Base-by-base conservation (phyloP, 768 basidiomycete species). In the Leucocoprinus birnbaumii region DNA sequence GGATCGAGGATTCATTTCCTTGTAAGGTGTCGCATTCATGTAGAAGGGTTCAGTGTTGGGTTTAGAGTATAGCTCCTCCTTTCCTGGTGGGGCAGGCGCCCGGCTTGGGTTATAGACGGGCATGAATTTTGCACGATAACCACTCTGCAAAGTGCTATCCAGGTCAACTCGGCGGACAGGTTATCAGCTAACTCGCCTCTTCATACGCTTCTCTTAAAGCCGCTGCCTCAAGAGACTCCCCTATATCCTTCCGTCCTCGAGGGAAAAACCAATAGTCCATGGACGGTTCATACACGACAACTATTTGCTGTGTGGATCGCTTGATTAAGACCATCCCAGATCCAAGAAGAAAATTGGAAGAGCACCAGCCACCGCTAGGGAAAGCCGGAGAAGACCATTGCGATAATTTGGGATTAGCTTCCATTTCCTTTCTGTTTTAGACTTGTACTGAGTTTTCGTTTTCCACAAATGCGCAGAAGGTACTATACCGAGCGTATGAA, bases 161-260 rank as follows among this genome's bases (percentile, higher is more conserved):
- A 26, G 8, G n/a, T 31, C 6, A 18, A 19, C 35, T 4, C 26
- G n/a, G 37, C 40, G 46, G 16, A 16, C 49, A 31, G 22, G 19
- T 38, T 18, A 46, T 22, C 51, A 44, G 7, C 3, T 14, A n/a
- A 58, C 69, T 37, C 55, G 84, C 85, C 79, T 87, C 85, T 63
- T 87, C 85, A 62, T 84, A 80, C 3, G 81, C 85, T 68, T 87
- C 86, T 43, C 86, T 69, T 38, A 87, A 65, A 0, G 81, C 85
- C 0, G 85, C 64, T 44, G 76, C 65, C 62, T 86, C 85, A 24
- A 86, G 64, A 2, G 76, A 77, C 70, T 89, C 86, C 4, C 84
- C 84, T 0, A 80, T 60, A 63, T 89, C 86, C 65, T 87, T 89
- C 44, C 86, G 67, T 7, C 86, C 86, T 48, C 76, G 76, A 0